Base-by-base conservation (phyloP, 208 protist genomes). In the Leishmania braziliensis region DNA sequence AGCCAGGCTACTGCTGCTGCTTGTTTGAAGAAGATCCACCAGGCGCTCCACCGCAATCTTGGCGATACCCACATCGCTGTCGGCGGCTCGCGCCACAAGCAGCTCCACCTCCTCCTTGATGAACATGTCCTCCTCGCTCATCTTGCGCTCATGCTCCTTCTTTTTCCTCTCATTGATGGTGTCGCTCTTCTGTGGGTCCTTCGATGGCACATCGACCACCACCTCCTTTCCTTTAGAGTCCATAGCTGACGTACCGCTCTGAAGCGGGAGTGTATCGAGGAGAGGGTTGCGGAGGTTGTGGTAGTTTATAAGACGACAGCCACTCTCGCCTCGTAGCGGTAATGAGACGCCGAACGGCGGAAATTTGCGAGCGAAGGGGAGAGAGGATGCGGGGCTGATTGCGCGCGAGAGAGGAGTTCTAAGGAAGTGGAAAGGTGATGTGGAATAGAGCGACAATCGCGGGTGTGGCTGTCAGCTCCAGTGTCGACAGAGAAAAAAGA, bases 1-100 rank as follows among this genome's bases (percentile, higher is more conserved):
- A 0, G 99, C 99, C 87, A 99, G 99, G 62, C 98, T 99, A 5
- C 96, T 96, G 18, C 96, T 95, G 60, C 98, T 99, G 68, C 95
- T 90, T n/a, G 94, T 96, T 65, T 94, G 94, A 69, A 99, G 97
- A 80, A 99, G 90, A 23, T 93, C 95, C 33, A 92, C 92, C 33
- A 99, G 87, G 62, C 93, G 90, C 54, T 98, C 89, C 51, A 99
- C 86, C 0, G 98, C 98, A n/a, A 89, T 74, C 51, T 87, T 89
- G 39, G 94, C 91, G 39, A 99, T 84, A 12, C 79, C 91, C 14
- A 72, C 71, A 78, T 99, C 94, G 50, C 60, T 79, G 75, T 99
- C 98, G 18, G 83, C 84, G 3, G 89, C 82, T 36, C 95, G 89
- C 48, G 94, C 89, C 36, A 99, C 97, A 48, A 99, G 90, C 48